phyloP scores from a whole-genome alignment of 2,329 filamentous ascomycete species.

The Trichocomaceae sp. region DNA sequence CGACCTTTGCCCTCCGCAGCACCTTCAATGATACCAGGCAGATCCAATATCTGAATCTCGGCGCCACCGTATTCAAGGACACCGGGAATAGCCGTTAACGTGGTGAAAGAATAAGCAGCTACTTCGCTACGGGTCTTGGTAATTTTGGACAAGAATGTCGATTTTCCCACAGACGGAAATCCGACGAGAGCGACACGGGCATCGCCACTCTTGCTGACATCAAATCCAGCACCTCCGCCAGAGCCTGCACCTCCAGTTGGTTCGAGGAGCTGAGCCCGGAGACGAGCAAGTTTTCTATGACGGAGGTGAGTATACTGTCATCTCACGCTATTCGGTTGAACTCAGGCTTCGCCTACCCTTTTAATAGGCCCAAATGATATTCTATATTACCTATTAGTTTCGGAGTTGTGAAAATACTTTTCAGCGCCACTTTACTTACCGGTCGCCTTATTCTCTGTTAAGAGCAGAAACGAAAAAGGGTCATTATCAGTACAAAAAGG shows the following conservation, averaged over 20 bases:
- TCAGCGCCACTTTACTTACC: slow-evolving; percentile 52
- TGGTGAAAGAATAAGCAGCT: slow-evolving; percentile 95
- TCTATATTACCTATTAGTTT: slow-evolving; percentile 50
- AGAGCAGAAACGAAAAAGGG: slow-evolving; percentile 22
- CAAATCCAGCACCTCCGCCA: slow-evolving; percentile 73
- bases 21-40: slow-evolving; percentile 97
- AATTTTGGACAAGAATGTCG: slow-evolving; percentile 96
- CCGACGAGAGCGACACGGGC: slow-evolving; percentile 94
- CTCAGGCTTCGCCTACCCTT: slow-evolving; percentile 60
- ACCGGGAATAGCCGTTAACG: slow-evolving; percentile 91
- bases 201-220: slow-evolving; percentile 93
- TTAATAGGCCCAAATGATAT: slow-evolving; percentile 94
- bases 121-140: slow-evolving; percentile 97
- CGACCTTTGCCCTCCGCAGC: slow-evolving; percentile 92
- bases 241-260: slow-evolving; percentile 72
- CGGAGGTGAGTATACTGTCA: not conserved
- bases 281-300: slow-evolving; percentile 84
- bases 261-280: slow-evolving; percentile 89
- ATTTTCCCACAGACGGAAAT: slow-evolving; percentile 98
- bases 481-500: slow-evolving; percentile 18
- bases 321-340: slow-evolving; percentile 18
- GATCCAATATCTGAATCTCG: slow-evolving; percentile 94
- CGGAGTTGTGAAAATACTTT: not conserved
- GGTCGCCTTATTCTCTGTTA: slow-evolving; percentile 92
- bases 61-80: slow-evolving; percentile 96